These are phyloP conservation scores for Exserohilum rostratum DNA, from an alignment of 2,329 filamentous ascomycete genomes.

Conservation along the genomic window DNA sequence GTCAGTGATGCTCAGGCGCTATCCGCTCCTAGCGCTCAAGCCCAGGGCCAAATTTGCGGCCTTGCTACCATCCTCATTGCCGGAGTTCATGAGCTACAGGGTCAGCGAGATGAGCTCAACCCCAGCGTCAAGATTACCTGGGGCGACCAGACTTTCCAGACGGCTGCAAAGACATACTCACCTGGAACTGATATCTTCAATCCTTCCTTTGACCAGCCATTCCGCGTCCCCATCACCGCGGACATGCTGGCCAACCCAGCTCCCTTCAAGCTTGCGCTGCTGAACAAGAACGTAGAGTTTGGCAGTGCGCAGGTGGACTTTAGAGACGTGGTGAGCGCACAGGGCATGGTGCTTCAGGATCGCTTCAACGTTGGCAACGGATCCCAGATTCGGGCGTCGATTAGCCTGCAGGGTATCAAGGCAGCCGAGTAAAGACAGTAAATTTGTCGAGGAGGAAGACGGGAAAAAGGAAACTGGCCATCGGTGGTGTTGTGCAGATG, in stretches of 20 bases:
- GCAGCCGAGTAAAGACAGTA: constrained; percentile 12
- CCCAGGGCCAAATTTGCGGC: constrained; percentile 46
- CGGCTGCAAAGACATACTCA: constrained; percentile 51
- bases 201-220: constrained; percentile 55
- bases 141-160: constrained; percentile 52
- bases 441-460: neutral
- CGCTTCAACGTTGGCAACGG: constrained; percentile 37
- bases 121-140: constrained; percentile 55
- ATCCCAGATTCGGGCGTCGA: constrained; percentile 29
- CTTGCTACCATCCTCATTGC: constrained; percentile 54
- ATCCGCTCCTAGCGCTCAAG: constrained; percentile 35
- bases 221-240: constrained; percentile 51
- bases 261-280: constrained; percentile 33
- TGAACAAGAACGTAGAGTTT: constrained; percentile 37
- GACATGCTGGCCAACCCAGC: constrained; percentile 31
- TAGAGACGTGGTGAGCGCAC: constrained; percentile 31
- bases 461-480: neutral
- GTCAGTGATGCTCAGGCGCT: constrained; percentile 44
- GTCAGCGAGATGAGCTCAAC: constrained; percentile 52
- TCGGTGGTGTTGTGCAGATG: neutral
- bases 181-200: constrained; percentile 58
- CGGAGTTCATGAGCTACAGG: constrained; percentile 51
- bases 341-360: constrained; percentile 27
- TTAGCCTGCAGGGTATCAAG: constrained; percentile 33
- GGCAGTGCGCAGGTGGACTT: constrained; percentile 36